A percentile compares a stretch with the other conserved stretches of the same genome.
Evolutionary conservation across 441 rosid species (phyloP).

Genomic region (Arabidopsis hybrid): DNA sequence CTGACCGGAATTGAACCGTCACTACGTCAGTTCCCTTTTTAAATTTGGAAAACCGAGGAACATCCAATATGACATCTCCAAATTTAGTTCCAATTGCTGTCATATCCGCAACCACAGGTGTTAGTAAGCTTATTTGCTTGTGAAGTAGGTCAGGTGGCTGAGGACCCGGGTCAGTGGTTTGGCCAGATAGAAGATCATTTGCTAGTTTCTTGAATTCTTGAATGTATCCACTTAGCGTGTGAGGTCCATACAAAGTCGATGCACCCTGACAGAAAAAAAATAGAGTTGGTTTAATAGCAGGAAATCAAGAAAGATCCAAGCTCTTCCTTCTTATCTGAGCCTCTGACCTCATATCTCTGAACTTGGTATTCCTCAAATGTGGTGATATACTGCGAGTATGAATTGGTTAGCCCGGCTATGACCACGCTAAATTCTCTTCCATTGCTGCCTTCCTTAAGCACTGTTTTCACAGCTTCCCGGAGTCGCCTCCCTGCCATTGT

Average conservation of each 20-base stretch:
- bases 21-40: slow-evolving; percentile 61
- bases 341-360: slow-evolving; percentile 85
- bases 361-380: slow-evolving; percentile 89
- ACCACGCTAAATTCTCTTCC: slow-evolving; percentile 61
- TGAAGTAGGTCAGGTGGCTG: slow-evolving; percentile 78
- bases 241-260: slow-evolving; percentile 87
- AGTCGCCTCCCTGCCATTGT: slow-evolving; percentile 99
- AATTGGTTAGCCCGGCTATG: slow-evolving; percentile 84
- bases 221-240: slow-evolving; percentile 81
- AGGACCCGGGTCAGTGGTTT: slow-evolving; percentile 50
- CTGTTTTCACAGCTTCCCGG: slow-evolving; percentile 77
- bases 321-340: slow-evolving; percentile 23
- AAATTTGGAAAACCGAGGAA: slow-evolving; percentile 52
- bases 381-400: slow-evolving; percentile 88
- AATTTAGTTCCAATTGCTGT: slow-evolving; percentile 53
- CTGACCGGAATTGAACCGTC: slow-evolving; percentile 80
- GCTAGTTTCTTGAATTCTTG: slow-evolving; percentile 81
- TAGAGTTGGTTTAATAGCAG: slow-evolving; percentile 3
- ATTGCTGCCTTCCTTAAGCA: background rate
- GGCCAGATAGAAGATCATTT: slow-evolving; percentile 53
- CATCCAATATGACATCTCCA: slow-evolving; percentile 75
- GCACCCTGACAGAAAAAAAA: slow-evolving; percentile 66
- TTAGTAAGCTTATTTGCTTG: slow-evolving; percentile 79
- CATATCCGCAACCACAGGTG: slow-evolving; percentile 59
- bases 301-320: slow-evolving; percentile 1